Percentiles rank a stretch among this genome's conserved stretches.
Evolutionary conservation across 306 rosid species (phyloP).

Genomic region (Cicer yamashitae): DNA sequence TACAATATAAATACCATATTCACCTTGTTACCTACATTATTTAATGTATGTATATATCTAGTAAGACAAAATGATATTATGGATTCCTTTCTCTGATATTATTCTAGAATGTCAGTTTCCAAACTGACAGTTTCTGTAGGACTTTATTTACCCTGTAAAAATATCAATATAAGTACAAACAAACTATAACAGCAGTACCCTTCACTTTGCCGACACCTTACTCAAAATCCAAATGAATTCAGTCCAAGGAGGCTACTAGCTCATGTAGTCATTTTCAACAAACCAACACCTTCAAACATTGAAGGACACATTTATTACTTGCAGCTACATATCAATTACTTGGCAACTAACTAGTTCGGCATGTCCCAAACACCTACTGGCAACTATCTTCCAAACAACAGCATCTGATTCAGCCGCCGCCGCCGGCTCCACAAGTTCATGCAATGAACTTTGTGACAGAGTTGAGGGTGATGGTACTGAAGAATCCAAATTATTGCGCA

Average conservation of each 20-base stretch:
- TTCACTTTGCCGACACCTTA: constrained; percentile 9
- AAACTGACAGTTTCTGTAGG: constrained; percentile 5
- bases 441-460: constrained; percentile 43
- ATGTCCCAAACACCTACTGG: constrained; percentile 65
- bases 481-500: constrained; percentile 45
- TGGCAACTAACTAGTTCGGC: constrained; percentile 91
- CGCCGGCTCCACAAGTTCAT: constrained; percentile 48
- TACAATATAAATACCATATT: constrained; percentile 25
- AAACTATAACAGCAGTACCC: constrained; percentile 25
- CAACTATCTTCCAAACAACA: constrained; percentile 69
- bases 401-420: constrained; percentile 61
- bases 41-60: neutral
- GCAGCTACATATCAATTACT: constrained; percentile 71
- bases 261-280: constrained; percentile 28
- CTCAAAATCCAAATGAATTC: constrained; percentile 27
- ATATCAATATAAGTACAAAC: constrained; percentile 21
- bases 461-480: constrained; percentile 53
- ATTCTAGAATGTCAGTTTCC: constrained; percentile 19
- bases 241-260: neutral
- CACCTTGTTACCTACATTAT: constrained; percentile 1
- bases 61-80: neutral
- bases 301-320: constrained; percentile 37
- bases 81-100: constrained; percentile 3
- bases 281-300: constrained; percentile 21
- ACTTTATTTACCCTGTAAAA: constrained; percentile 34